Evolutionary conservation across 2,329 filamentous ascomycete species (phyloP), one percentile per base, ranked within the genome.

Genomic region (Ampelomyces quisqualis): DNA sequence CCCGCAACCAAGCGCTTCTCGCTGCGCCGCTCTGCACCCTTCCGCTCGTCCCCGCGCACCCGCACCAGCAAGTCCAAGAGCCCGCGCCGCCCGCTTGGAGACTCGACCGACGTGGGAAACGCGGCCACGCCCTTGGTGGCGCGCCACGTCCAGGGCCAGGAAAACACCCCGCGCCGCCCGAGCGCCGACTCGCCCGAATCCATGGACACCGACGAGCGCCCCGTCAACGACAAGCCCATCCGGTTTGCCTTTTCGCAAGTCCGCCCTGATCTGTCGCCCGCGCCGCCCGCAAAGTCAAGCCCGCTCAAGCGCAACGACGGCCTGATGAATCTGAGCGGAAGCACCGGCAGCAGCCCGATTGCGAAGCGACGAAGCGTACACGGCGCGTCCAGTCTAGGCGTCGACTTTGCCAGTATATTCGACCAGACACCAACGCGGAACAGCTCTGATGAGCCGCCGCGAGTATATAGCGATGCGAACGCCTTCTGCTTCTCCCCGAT

Each of bases 291-390:
- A 14, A 81, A 82, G 46, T 83, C 85, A 5, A 95, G 91, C 64
- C 90, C 91, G 4, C 73, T 97, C 55, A 96, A 97, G 77, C 84
- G 93, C 57, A 91, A 86, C 62, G 91, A 97, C 72, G 85, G 87
- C 29, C 85, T 85, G 36, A 91, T 95, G 86, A 89, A 88, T 59
- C 73, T 94, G 34, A 90, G 95, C 58, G 85, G 88, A 50, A 77
- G 82, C 19, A 85, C 79, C 56, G 76, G 86, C 40, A 87, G 87
- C 54, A 96, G 88, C 60, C 91, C 93, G 0, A 87, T 91, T 45
- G 88, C 90, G 32, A 96, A 96, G 74, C 81, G 93, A 52, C 82
- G 93, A 59, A 96, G 90, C 69, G 71, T 95, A 55, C 88, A 95
- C 65, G 85, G 85, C 34, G 79, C 83, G 29, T 76, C 84, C 9